Conservation (phyloP, 805 yeast genomes). For the Spathaspora arborariae region DNA sequence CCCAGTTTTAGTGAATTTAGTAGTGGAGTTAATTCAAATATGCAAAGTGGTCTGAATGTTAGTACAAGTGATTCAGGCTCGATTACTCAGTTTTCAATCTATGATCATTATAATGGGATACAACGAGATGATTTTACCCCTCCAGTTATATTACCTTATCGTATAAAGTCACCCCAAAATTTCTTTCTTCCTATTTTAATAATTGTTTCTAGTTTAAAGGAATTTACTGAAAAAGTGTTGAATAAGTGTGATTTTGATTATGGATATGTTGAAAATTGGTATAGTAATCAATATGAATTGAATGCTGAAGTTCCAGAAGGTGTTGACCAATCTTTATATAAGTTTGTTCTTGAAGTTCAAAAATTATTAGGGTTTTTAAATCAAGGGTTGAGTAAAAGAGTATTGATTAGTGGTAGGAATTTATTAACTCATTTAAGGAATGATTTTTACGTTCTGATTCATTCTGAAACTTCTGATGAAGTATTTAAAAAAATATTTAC, state of each 20-base stretch:
- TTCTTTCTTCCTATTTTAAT: constrained; percentile 25
- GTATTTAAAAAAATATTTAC: constrained; percentile 12
- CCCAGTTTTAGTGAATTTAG: constrained; percentile 8
- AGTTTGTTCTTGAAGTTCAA: constrained; percentile 20
- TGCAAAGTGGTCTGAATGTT: background rate
- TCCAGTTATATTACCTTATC: constrained; percentile 16
- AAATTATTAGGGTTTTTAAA: constrained; percentile 19
- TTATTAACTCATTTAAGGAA: constrained; percentile 15
- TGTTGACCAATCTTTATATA: constrained; percentile 3
- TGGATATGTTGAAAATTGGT: constrained; percentile 18
- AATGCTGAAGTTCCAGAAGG: constrained; percentile 7
- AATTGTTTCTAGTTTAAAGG: constrained; percentile 21
- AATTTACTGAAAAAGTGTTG: constrained; percentile 9
- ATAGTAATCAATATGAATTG: constrained; percentile 8
- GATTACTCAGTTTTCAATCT: background rate
- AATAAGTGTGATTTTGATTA: constrained; percentile 11
- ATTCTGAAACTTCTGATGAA: constrained; percentile 18
- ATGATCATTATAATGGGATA: background rate
- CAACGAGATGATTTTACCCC: constrained; percentile 4
- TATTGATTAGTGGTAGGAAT: constrained; percentile 19
- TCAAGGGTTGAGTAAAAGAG: constrained; percentile 13
- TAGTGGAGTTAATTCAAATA: background rate
- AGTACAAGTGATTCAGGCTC: background rate
- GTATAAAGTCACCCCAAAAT: constrained; percentile 17
- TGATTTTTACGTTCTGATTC: constrained; percentile 14